These are phyloP conservation scores for Boletus nobilissimus DNA, from an alignment of 1,284 basidiomycete species.

Conservation along the genomic window DNA sequence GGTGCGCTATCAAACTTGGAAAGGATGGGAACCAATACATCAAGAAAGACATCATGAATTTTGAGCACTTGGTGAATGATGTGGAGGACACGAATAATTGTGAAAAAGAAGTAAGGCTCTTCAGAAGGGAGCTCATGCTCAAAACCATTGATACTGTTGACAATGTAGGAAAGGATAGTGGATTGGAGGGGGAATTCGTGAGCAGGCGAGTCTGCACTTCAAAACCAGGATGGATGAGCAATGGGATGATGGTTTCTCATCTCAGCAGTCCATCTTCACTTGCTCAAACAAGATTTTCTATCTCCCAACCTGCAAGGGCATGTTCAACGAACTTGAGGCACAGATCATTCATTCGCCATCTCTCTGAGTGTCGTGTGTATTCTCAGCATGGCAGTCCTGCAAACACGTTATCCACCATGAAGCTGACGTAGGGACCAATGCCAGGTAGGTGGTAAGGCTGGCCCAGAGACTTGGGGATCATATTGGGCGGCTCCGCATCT, in stretches of 20 bases:
- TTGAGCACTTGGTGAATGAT: slow-evolving; percentile 87
- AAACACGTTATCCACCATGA: slow-evolving; percentile 92
- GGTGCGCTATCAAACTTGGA: slow-evolving; percentile 69
- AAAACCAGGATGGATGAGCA: slow-evolving; percentile 88
- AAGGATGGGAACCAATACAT: slow-evolving; percentile 87
- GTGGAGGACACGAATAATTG: slow-evolving; percentile 83
- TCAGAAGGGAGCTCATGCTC: no score
- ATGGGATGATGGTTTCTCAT: slow-evolving; percentile 61
- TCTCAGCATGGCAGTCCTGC: slow-evolving; percentile 75
- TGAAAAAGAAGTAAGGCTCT: slow-evolving; percentile 75
- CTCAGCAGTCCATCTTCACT: slow-evolving; percentile 62
- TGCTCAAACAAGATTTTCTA: slow-evolving; percentile 69
- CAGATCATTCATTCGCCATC: slow-evolving; percentile 90
- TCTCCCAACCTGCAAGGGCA: slow-evolving; percentile 82
- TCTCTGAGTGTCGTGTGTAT: slow-evolving; percentile 78
- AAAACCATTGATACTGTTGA: no score
- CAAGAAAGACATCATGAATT: no score
- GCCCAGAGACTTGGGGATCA: no score
- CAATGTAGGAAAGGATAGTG: no score
- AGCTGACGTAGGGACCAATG: no score
- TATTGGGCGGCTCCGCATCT: no score
- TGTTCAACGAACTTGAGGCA: no score
- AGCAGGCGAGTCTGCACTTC: slow-evolving; percentile 86
- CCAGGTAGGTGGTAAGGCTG: no score
- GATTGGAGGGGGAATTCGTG: slow-evolving; percentile 77